Evolutionary conservation across 1,284 basidiomycete species (phyloP).

Genomic region (Cryptococcus hybrid): DNA sequence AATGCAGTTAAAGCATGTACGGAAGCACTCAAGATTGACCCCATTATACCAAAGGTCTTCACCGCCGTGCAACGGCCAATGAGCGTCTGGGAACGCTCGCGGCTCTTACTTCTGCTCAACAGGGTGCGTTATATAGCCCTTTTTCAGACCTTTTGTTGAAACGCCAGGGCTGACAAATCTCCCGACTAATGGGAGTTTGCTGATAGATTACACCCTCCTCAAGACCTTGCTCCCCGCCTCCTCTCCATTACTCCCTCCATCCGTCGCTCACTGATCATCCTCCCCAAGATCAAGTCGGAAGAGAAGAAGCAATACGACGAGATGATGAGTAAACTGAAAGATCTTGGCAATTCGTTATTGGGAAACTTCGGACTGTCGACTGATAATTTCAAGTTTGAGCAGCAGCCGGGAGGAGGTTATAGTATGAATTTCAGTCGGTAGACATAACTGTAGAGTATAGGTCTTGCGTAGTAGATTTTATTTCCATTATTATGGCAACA

Average conservation of each 20-base stretch:
- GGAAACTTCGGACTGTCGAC: constrained; percentile 86
- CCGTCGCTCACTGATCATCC: constrained; percentile 54
- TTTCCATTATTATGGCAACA: too few species aligned
- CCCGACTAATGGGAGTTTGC: not conserved
- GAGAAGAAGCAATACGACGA: constrained; percentile 87
- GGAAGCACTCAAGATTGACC: constrained; percentile 78
- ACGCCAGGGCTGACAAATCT: not conserved
- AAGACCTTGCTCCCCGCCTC: constrained; percentile 61
- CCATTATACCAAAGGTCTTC: constrained; percentile 79
- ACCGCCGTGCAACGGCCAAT: constrained; percentile 83
- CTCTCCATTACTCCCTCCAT: constrained; percentile 58
- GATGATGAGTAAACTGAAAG: constrained; percentile 91
- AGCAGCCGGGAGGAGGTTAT: constrained; percentile 90
- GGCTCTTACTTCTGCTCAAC: constrained; percentile 66
- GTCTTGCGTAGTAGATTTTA: too few species aligned
- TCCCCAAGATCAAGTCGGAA: constrained; percentile 64
- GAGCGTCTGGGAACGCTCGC: constrained; percentile 78
- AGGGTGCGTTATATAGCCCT: constrained; percentile 7
- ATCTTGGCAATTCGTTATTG: constrained; percentile 85
- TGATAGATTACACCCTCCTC: constrained; percentile 71
- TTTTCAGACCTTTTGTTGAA: constrained; percentile 4
- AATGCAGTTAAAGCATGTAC: constrained; percentile 18
- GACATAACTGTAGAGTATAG: too few species aligned
- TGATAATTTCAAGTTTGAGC: constrained; percentile 91
- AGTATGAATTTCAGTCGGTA: constrained; percentile 73